Conservation (phyloP, 345 rosid genomes). For the Camelina neglecta region DNA sequence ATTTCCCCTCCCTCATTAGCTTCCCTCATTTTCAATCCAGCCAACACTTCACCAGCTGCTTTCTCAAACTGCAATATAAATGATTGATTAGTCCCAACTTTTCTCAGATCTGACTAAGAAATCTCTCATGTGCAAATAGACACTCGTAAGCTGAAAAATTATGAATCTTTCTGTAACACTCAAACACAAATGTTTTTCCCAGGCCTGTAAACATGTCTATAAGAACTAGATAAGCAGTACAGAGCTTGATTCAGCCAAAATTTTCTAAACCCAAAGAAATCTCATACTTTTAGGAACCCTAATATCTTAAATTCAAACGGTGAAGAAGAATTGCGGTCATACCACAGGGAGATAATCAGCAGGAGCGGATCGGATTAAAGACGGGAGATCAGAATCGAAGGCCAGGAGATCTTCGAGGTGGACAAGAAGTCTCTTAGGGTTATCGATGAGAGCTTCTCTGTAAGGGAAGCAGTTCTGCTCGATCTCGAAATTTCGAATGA, state of each 20-base stretch:
- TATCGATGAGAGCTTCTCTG: conserved; percentile 81
- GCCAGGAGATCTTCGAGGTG: conserved; percentile 83
- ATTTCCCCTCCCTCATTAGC: conserved; percentile 77
- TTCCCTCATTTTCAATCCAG: conserved; percentile 75
- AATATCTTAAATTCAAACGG: not conserved
- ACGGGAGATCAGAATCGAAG: conserved; percentile 83
- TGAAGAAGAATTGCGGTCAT: not conserved
- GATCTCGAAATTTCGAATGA: conserved; percentile 78
- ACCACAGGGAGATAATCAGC: conserved; percentile 84
- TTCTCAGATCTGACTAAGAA: not conserved
- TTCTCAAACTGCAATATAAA: conserved; percentile 67
- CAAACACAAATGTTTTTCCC: not conserved
- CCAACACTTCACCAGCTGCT: conserved; percentile 88
- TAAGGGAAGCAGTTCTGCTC: conserved; percentile 79
- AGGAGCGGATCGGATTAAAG: conserved; percentile 78
- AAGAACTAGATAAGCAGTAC: conserved; percentile 1
- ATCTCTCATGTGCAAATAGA: not conserved
- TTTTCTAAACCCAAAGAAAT: not conserved
- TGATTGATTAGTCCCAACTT: not conserved
- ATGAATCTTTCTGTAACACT: not conserved
- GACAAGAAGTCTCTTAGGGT: conserved; percentile 67
- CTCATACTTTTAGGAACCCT: not conserved
- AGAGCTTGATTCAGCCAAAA: not conserved
- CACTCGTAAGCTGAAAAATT: not conserved
- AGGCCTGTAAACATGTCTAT: not conserved